Evolutionary conservation across 2,329 filamentous ascomycete species (phyloP), one percentile per base, ranked within the genome.

Genomic region (Trichoderma oligosporum): DNA sequence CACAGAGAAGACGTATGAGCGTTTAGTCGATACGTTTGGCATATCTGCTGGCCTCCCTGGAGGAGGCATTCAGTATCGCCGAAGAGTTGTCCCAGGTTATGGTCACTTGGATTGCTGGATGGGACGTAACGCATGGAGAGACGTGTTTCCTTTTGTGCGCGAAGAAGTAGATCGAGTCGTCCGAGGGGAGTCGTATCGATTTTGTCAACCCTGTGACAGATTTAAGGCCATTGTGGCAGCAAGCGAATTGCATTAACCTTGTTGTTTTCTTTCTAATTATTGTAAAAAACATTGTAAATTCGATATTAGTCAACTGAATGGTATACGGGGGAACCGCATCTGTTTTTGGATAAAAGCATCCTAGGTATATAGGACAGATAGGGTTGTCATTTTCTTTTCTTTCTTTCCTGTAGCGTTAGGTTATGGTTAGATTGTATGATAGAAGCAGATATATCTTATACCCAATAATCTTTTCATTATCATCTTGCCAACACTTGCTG

Each of bases 51-150:
- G 65, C 22, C 61, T 61, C 1, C 53, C 49, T 8, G 39, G 67
- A 16, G 64, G 65, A 8, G 70, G 70, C 6, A 66, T 76, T 12
- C 69, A 76, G 63, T 85, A 84, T 67, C 71, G 74, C 33, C 72
- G 82, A 9, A 67, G 73, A 29, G 78, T 84, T 4, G 74, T 85
- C 4, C 76, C 77, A 1, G 79, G 79, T 12, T 85, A 85, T 65
- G 82, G 82, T 2, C 82, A 85, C 65, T 68, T 85, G 36, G 82
- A 85, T 71, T 79, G 78, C 64, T 85, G 81, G 80, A 85, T 85
- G 79, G 82, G 82, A 4, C 74, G 78, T 41, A 77, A 80, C 56
- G 80, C 81, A 3, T 82, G 78, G 74, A 78, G 73, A 65, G 83
- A 85, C 64, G 79, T 86, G 25, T 85, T 78, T 64, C 82, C 82